Conservation (phyloP, 805 yeast genomes). For the Saccharomycopsis fodiens region DNA sequence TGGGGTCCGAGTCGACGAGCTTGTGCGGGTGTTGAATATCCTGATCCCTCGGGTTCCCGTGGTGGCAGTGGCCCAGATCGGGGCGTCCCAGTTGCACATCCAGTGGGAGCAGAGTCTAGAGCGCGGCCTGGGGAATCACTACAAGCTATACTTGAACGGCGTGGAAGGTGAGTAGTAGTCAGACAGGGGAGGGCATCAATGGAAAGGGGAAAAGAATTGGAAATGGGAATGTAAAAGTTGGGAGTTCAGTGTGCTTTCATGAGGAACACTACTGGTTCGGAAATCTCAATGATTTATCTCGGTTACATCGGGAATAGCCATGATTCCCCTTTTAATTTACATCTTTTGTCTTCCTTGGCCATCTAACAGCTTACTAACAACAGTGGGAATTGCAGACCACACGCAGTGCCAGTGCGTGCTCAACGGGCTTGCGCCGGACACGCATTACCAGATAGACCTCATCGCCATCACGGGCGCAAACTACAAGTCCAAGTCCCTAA, state of each 20-base stretch:
- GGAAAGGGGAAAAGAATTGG: too few species aligned
- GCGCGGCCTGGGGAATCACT: slow-evolving; percentile 11
- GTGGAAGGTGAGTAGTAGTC: slow-evolving; percentile 4
- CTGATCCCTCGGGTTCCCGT: slow-evolving; percentile 18
- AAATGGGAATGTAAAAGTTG: too few species aligned
- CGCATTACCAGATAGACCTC: slow-evolving; percentile 19
- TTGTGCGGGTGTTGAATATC: slow-evolving; percentile 13
- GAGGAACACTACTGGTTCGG: too few species aligned
- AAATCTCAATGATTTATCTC: too few species aligned
- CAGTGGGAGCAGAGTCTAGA: slow-evolving; percentile 19
- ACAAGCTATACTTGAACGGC: slow-evolving; percentile 16
- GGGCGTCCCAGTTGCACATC: slow-evolving; percentile 5
- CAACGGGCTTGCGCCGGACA: slow-evolving; percentile 11
- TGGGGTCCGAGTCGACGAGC: slow-evolving; percentile 5
- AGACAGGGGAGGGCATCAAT: too few species aligned
- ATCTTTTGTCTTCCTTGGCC: too few species aligned
- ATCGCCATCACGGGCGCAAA: slow-evolving; percentile 10
- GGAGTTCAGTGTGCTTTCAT: too few species aligned
- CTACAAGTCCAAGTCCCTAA: slow-evolving; percentile 13
- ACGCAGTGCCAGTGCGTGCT: slow-evolving; percentile 13
- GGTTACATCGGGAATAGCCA: too few species aligned
- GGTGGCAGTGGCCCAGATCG: slow-evolving; percentile 8
- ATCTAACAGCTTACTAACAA: slow-evolving; percentile 11
- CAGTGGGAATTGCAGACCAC: slow-evolving; percentile 9
- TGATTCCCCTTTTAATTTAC: too few species aligned